Evolutionary conservation across 148 eudicot species (phyloP), one percentile per base, ranked within the genome.

Genomic region (Limonium bicolor): DNA sequence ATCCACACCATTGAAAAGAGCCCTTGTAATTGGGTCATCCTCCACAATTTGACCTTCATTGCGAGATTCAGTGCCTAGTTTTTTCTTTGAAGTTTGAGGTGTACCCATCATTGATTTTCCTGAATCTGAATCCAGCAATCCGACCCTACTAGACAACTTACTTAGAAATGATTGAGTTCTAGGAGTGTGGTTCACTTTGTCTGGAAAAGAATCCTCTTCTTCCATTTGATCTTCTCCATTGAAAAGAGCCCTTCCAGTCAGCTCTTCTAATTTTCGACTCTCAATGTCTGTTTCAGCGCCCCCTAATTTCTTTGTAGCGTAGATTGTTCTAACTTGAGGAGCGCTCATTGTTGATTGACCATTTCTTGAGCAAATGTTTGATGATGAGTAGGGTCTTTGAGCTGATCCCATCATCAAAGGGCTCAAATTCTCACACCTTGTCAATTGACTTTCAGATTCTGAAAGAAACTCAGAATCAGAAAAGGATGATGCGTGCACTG

Each of bases 281-380:
- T n/a, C n/a, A n/a, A n/a, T n/a, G n/a, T n/a, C n/a, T n/a, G 26
- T 24, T 14, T 21, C 31, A 11, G 36, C 33, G 15, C 36, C 51
- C 33, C 25, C 24, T 28, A 47, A 51, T 33, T 50, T 61, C 46
- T 49, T 46, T 53, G 37, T 57, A 24, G 50, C 30, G 46, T 20
- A 40, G 22, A 60, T 56, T 21, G 77, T 68, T 49, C 45, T 58
- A 53, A 73, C 49, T 35, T 60, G 58, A 54, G 65, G 60, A 35
- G 64, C 56, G 34, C 67, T 62, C n/a, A n/a, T n/a, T 4, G 45
- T 60, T 29, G 63, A 31, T 56, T 76, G 76, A 2, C 77, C 81
- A 54, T 75, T 66, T 52, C 71, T 66, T n/a, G 69, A 73, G 75
- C 79, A 79, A 61, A 68, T 67, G 60, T 59, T 68, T 29, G n/a